Conservation (phyloP, 73 alveolate genomes). For the Tetrahymena thermophila region DNA sequence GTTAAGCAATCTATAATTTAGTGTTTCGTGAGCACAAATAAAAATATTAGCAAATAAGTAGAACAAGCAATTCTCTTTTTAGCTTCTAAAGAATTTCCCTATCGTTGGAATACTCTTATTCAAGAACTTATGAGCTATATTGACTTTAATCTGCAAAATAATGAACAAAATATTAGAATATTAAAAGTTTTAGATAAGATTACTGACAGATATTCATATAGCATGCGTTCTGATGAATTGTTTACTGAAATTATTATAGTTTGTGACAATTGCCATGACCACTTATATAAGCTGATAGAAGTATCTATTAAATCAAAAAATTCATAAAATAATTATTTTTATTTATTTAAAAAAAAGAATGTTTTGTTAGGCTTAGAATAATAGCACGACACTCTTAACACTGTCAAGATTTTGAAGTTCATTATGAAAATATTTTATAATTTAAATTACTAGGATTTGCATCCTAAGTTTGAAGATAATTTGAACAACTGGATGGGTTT, state of each 20-base stretch:
- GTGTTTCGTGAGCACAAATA: neutral
- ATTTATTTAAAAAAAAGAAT: neutral
- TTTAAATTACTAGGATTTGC: slow-evolving; percentile 23
- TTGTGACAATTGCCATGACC: slow-evolving; percentile 13
- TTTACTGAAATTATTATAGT: slow-evolving; percentile 29
- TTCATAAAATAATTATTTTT: neutral
- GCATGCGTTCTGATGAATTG: slow-evolving; percentile 28
- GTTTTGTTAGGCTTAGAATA: neutral
- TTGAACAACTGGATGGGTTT: slow-evolving; percentile 34
- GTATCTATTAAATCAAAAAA: neutral
- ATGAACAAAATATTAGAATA: slow-evolving; percentile 1
- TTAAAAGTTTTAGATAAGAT: slow-evolving; percentile 15
- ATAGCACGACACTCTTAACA: neutral
- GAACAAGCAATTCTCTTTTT: neutral
- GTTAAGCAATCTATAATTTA: neutral
- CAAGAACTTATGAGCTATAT: neutral
- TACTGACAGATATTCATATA: slow-evolving; percentile 29
- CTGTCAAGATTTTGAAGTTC: neutral
- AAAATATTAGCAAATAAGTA: neutral
- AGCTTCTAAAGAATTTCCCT: neutral
- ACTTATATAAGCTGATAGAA: slow-evolving; percentile 1
- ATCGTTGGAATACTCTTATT: neutral
- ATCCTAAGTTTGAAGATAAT: slow-evolving; percentile 39
- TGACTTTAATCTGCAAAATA: slow-evolving; percentile 14
- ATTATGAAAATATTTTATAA: neutral